Evolutionary conservation across 2,329 filamentous ascomycete genomes (phyloP).

Genomic region (Pseudonectria buxi): DNA sequence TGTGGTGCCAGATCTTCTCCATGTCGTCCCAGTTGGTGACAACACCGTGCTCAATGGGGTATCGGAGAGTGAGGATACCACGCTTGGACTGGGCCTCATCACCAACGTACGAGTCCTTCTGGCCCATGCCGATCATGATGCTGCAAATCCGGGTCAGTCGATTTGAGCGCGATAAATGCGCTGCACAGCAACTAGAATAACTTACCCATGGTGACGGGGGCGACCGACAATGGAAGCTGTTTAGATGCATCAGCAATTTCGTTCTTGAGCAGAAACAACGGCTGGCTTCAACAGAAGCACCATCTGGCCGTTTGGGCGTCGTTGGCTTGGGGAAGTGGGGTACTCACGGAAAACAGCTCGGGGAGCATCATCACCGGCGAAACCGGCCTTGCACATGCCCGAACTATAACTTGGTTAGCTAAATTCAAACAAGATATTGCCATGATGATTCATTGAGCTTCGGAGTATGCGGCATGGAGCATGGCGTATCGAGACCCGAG

Average conservation of each 20-base stretch:
- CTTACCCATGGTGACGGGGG: conserved; percentile 99
- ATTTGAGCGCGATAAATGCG: conserved; percentile 8
- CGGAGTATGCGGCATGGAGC: neutral
- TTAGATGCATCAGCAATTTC: conserved; percentile 29
- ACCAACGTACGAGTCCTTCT: conserved; percentile 99
- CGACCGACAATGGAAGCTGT: conserved; percentile 98
- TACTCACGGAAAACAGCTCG: conserved; percentile 99
- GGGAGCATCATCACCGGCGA: conserved; percentile 99
- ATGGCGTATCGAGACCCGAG: neutral
- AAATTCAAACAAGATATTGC: too few relatives aligned
- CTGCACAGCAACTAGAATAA: conserved; percentile 20
- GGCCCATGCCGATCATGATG: conserved; percentile 99
- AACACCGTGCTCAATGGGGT: conserved; percentile 99
- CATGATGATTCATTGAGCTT: too few relatives aligned
- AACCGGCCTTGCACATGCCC: conserved; percentile 99
- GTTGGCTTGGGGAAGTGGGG: conserved; percentile 28
- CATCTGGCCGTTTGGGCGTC: conserved; percentile 14
- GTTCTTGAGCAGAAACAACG: conserved; percentile 5
- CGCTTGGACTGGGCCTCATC: conserved; percentile 99
- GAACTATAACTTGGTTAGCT: conserved; percentile 61
- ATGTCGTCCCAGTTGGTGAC: conserved; percentile 99
- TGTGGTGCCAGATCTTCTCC: conserved; percentile 99
- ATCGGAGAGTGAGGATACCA: conserved; percentile 99
- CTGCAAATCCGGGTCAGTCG: conserved; percentile 40
- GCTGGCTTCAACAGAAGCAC: conserved; percentile 3